phyloP scores from a whole-genome alignment of 2,329 filamentous ascomycete species.

The Pseudonectria buxi region DNA sequence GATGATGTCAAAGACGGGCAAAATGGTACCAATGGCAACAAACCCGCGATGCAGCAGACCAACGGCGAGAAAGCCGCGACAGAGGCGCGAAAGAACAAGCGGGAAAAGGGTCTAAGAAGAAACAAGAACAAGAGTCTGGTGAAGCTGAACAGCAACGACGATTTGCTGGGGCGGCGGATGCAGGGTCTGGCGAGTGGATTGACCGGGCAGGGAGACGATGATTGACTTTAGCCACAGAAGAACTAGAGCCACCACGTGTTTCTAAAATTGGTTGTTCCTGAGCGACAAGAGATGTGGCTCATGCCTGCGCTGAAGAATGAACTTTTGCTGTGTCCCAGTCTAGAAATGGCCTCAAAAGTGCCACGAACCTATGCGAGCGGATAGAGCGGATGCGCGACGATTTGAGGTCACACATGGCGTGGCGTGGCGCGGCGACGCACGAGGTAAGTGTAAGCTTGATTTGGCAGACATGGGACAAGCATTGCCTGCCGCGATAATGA shows the following conservation, averaged over 20 bases:
- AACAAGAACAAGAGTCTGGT: slow-evolving; percentile 42
- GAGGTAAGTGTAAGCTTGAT: too few relatives aligned
- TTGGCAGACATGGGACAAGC: too few relatives aligned
- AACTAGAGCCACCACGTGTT: not conserved
- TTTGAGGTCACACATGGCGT: too few relatives aligned
- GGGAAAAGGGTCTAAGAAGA: slow-evolving; percentile 29
- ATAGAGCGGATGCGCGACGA: too few relatives aligned
- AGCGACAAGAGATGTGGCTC: too few relatives aligned
- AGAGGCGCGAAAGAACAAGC: slow-evolving; percentile 17
- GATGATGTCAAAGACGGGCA: slow-evolving; percentile 11
- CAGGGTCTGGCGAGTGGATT: slow-evolving; percentile 49
- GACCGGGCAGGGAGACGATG: slow-evolving; percentile 42
- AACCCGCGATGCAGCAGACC: slow-evolving; percentile 10
- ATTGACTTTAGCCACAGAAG: slow-evolving; percentile 14
- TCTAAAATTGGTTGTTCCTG: slow-evolving; percentile 3
- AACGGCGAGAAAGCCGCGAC: slow-evolving; percentile 20
- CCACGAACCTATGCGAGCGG: too few relatives aligned
- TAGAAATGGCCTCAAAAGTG: too few relatives aligned
- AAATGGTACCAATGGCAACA: slow-evolving; percentile 7
- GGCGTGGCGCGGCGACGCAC: too few relatives aligned
- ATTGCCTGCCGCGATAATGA: too few relatives aligned
- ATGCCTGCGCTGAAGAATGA: too few relatives aligned
- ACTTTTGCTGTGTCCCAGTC: too few relatives aligned
- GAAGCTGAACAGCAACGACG: slow-evolving; percentile 51
- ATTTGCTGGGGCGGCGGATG: slow-evolving; percentile 51